Percentiles rank a stretch among this genome's conserved stretches.
Evolutionary conservation across 495 filamentous ascomycete species (phyloP).

Genomic region (Glutinoglossum americanum): DNA sequence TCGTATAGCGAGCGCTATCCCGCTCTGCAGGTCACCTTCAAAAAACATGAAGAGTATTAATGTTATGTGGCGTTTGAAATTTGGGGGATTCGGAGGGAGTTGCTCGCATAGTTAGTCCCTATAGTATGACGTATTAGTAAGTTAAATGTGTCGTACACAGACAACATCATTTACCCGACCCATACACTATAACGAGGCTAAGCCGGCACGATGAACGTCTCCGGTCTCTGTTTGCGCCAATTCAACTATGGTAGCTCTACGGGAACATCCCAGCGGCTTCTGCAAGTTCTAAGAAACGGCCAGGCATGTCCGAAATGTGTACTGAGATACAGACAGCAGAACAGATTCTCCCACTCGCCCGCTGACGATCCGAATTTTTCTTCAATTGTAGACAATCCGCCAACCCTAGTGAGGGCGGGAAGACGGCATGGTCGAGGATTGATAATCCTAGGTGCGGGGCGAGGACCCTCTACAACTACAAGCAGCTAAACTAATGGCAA

Average conservation of each 20-base stretch:
- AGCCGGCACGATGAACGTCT: not conserved
- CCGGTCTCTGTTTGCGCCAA: not conserved
- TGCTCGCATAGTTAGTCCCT: not conserved
- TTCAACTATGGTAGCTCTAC: not conserved
- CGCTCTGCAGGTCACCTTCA: constrained; percentile 52
- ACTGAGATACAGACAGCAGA: not conserved
- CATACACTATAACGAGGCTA: not conserved
- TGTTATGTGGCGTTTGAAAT: not conserved
- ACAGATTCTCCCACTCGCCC: constrained; percentile 16
- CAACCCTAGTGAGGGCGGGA: constrained; percentile 47
- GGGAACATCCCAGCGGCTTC: not conserved
- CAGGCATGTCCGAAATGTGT: not conserved
- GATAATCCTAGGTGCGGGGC: constrained; percentile 43
- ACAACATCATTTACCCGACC: no score
- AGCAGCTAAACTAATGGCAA: constrained; percentile 4
- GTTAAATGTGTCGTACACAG: no score
- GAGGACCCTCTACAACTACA: not conserved
- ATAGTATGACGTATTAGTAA: not conserved
- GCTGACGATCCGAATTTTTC: constrained; percentile 52
- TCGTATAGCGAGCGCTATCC: constrained; percentile 51
- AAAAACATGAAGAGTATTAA: constrained; percentile 41
- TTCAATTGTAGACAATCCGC: constrained; percentile 70
- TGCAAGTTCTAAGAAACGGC: not conserved
- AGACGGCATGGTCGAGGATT: constrained; percentile 63
- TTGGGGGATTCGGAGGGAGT: not conserved